A percentile compares a stretch with the other conserved stretches of the same genome.
Conservation (phyloP, 768 basidiomycete species). For the Mycena floridula region DNA sequence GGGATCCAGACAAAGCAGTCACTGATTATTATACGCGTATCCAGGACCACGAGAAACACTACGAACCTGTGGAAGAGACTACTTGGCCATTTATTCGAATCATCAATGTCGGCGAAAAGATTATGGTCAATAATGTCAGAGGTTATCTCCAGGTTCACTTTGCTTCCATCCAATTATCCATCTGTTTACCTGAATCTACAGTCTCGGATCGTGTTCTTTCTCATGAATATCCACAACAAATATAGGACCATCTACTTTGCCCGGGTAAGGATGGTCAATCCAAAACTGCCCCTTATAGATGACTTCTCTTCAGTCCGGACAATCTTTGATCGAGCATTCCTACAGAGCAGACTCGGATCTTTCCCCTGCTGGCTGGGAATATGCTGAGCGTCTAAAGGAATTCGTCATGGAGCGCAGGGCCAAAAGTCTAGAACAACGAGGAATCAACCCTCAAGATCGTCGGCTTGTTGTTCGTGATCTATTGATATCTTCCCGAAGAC, state of each 20-base stretch:
- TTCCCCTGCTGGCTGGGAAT: constrained; percentile 93
- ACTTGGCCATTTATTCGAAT: constrained; percentile 94
- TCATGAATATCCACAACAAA: constrained; percentile 98
- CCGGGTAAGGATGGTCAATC: constrained; percentile 46
- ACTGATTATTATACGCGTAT: constrained; percentile 92
- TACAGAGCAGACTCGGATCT: constrained; percentile 98
- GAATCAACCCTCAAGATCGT: constrained; percentile 52
- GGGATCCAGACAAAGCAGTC: constrained; percentile 90
- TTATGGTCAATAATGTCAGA: constrained; percentile 87
- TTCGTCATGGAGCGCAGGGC: constrained; percentile 83
- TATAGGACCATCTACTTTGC: constrained; percentile 96
- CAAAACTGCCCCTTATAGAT: constrained; percentile 3
- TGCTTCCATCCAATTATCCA: neutral
- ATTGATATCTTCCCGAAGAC: neutral
- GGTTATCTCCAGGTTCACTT: constrained; percentile 77
- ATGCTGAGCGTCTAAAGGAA: constrained; percentile 83
- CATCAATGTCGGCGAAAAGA: constrained; percentile 94
- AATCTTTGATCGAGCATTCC: constrained; percentile 96
- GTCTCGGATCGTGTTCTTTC: constrained; percentile 95
- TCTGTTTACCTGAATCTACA: constrained; percentile 25
- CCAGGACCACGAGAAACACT: constrained; percentile 76
- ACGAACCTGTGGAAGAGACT: constrained; percentile 87
- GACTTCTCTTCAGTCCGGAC: constrained; percentile 67
- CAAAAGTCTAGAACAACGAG: constrained; percentile 68
- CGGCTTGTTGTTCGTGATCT: constrained; percentile 54